Base-by-base conservation (phyloP, 1,284 basidiomycete genomes). In the Sanghuangporus weigelae region DNA sequence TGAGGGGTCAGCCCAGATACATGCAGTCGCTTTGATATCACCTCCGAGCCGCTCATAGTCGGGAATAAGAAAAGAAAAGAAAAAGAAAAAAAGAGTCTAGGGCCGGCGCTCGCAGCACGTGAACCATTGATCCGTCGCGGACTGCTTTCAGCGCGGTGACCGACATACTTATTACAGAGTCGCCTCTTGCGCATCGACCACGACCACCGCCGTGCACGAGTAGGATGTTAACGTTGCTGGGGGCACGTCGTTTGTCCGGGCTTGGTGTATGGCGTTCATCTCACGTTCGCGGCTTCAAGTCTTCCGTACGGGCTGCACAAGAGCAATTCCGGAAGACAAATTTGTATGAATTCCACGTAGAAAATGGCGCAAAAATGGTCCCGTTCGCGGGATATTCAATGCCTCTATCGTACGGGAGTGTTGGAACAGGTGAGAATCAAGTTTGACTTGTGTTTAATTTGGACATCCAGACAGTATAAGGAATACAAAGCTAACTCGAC, bases 351-450 rank as follows among this genome's bases (percentile, higher is more conserved):
- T 96, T 96, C 73, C 96, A 99, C 74, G 75, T 93, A 63, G 73
- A 84, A 68, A 82, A 95, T 73, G 89, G 85, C 44, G 97, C 89
- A 16, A 97, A 97, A 77, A 96, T 99, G 92, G 95, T 98, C 0
- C 90, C 93, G 0, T 99, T 98, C 73, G 96, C 94, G 1, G 96
- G 96, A 3, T 98, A 88, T 75, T 85, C 86, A 12, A 99, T 99
- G 96, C 96, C 96, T 0, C 81, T 99, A 59, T 79, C 84, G 4
- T 99, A 98, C 72, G 90, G 87, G 16, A 82, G 83, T 60, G 84
- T 93, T 57, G 93, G 93, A 1, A 92, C 95, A 80, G 85, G 94
- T 91, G 38, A 58, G 72, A 69, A 62, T 60, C 11, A 12, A 51
- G 31, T 0, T 1, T 12, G 10, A 23, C 5, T 26, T 51, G 49